Evolutionary conservation across 2,329 filamentous ascomycete species (phyloP).

Genomic region (Claviceps maximensis): DNA sequence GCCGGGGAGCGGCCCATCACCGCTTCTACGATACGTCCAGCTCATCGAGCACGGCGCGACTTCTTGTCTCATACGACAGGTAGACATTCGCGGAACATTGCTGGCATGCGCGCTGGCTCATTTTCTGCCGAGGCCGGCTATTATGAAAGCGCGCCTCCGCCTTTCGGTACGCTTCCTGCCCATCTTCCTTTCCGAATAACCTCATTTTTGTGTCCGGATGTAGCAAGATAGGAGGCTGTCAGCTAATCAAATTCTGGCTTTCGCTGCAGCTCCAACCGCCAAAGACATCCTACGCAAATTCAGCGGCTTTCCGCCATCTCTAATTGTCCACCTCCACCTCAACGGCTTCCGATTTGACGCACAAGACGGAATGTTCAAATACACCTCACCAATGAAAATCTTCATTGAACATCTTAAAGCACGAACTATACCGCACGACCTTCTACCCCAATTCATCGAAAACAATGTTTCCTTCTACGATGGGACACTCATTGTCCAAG

Average conservation of each 20-base stretch:
- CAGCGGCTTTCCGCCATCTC: constrained; percentile 59
- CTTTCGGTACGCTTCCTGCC: constrained; percentile 31
- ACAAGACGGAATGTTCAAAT: constrained; percentile 83
- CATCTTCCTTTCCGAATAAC: not conserved
- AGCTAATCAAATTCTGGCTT: not conserved
- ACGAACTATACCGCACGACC: constrained; percentile 77
- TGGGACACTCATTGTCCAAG: constrained; percentile 83
- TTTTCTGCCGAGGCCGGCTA: constrained; percentile 28
- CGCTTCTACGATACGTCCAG: constrained; percentile 32
- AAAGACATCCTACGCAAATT: constrained; percentile 76
- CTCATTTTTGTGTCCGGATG: no score
- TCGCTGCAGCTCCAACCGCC: constrained; percentile 51
- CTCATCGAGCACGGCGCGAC: constrained; percentile 48
- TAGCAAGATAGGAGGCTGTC: not conserved
- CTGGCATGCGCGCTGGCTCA: constrained; percentile 35
- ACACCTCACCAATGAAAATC: constrained; percentile 81
- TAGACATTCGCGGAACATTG: constrained; percentile 37
- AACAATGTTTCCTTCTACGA: constrained; percentile 76
- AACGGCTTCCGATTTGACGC: constrained; percentile 87
- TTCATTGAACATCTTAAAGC: constrained; percentile 63
- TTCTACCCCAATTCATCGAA: constrained; percentile 64
- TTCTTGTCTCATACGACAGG: constrained; percentile 29
- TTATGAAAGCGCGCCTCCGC: constrained; percentile 31
- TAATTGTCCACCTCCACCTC: constrained; percentile 74
- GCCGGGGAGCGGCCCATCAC: constrained; percentile 24